Conservation (phyloP, 192 early-diverging fungal species). For the Rhizophagus prolifer region DNA sequence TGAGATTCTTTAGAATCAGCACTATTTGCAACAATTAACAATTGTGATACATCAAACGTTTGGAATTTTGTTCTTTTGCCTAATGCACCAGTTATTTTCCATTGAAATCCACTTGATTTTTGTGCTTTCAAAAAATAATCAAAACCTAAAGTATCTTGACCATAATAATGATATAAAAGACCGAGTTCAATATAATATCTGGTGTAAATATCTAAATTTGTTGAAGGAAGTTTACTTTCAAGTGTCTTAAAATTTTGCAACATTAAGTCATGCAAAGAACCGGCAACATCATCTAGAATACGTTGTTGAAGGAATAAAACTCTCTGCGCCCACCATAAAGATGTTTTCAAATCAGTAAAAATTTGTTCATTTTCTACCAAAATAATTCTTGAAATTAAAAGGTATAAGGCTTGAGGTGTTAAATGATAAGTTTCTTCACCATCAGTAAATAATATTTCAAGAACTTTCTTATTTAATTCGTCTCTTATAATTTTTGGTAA, state of each 20-base stretch:
- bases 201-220: conserved; percentile 48
- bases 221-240: conserved; percentile 20
- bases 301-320: conserved; percentile 75
- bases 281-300: conserved; percentile 60
- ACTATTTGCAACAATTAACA: conserved; percentile 89
- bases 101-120: conserved; percentile 73
- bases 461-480: conserved; percentile 44
- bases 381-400: conserved; percentile 65
- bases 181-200: conserved; percentile 79
- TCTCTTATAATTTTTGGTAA: conserved; percentile 52
- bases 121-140: conserved; percentile 73
- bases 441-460: conserved; percentile 65
- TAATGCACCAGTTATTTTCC: conserved; percentile 85
- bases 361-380: conserved; percentile 52
- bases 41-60: conserved; percentile 80
- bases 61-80: conserved; percentile 95
- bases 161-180: conserved; percentile 76
- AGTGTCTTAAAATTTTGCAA: conserved; percentile 34
- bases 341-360: conserved; percentile 35
- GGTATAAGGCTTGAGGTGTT: conserved; percentile 63
- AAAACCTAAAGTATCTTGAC: conserved; percentile 65
- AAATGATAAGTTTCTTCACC: conserved; percentile 86
- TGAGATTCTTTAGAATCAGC: conserved; percentile 40
- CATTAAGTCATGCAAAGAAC: conserved; percentile 53
- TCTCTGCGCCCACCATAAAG: conserved; percentile 77